A percentile compares a stretch with the other conserved stretches of the same genome.
These are phyloP conservation scores for Sordariomycetes sp. DNA, from an alignment of 2,329 filamentous ascomycete genomes.

Conservation along the genomic window DNA sequence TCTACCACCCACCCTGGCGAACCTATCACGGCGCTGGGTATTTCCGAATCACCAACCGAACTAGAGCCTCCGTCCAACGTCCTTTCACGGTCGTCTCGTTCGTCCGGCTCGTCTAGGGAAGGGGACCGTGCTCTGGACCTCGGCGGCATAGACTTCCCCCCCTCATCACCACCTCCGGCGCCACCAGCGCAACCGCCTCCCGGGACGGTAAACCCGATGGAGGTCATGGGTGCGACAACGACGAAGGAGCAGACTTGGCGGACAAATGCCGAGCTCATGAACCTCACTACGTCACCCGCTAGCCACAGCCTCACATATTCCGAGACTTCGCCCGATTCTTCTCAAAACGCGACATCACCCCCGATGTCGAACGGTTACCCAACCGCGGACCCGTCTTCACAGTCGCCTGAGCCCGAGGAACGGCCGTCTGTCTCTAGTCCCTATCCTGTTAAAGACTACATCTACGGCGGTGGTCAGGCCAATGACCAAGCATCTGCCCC, in stretches of 20 bases:
- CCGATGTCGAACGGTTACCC: not conserved
- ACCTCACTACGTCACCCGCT: not conserved
- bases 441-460: slow-evolving; percentile 2
- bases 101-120: not conserved
- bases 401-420: not conserved
- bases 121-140: slow-evolving; percentile 1
- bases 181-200: slow-evolving; percentile 21
- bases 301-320: not conserved
- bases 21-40: slow-evolving; percentile 2
- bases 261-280: slow-evolving; percentile 4
- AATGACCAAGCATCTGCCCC: not conserved
- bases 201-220: slow-evolving; percentile 39
- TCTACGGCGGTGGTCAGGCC: slow-evolving; percentile 4
- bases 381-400: not conserved
- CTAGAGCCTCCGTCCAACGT: not conserved
- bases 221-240: slow-evolving; percentile 32
- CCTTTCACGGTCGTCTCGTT: not conserved
- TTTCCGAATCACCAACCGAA: slow-evolving; percentile 7
- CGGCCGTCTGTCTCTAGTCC: not conserved
- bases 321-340: not conserved
- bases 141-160: slow-evolving; percentile 3
- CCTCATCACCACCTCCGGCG: slow-evolving; percentile 10
- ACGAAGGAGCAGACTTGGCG: slow-evolving; percentile 15
- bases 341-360: not conserved
- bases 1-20: not conserved